Percentiles rank a stretch among this genome's conserved stretches.
Conservation (phyloP, 768 basidiomycete genomes). For the Lactarius sp. region DNA sequence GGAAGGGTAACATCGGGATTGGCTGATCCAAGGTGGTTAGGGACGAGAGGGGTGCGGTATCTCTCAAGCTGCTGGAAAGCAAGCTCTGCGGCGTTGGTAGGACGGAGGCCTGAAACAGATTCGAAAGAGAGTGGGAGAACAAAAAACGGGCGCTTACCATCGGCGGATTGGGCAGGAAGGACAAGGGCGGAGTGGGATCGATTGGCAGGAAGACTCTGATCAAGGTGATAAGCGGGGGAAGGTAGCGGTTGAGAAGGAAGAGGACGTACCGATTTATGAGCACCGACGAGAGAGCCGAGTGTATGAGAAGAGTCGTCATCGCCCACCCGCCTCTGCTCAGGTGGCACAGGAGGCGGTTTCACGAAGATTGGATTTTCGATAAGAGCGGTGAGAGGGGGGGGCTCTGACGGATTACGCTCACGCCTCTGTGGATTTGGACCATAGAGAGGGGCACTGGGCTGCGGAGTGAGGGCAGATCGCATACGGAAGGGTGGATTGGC, state of each 20-base stretch:
- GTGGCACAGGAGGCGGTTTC: constrained; percentile 43
- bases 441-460: constrained; percentile 43
- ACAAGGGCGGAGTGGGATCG: constrained; percentile 20
- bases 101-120: constrained; percentile 29
- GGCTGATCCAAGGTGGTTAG: constrained; percentile 45
- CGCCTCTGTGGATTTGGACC: constrained; percentile 40
- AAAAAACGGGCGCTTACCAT: constrained; percentile 15
- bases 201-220: constrained; percentile 11
- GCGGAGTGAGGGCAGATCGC: constrained; percentile 68
- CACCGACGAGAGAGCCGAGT: constrained; percentile 28
- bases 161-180: constrained; percentile 12
- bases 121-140: constrained; percentile 15
- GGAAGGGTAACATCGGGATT: constrained; percentile 34
- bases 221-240: constrained; percentile 2
- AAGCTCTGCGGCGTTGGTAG: constrained; percentile 53
- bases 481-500: constrained; percentile 52
- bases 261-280: constrained; percentile 24
- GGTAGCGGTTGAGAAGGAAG: background rate
- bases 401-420: constrained; percentile 57
- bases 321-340: constrained; percentile 26
- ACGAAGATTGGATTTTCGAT: constrained; percentile 66
- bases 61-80: constrained; percentile 69
- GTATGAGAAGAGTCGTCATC: constrained; percentile 22
- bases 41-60: constrained; percentile 74
- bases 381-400: constrained; percentile 59